Percentiles rank a stretch among this genome's conserved stretches.
These are phyloP conservation scores for Gardenia jasminoides DNA, from an alignment of 257 asterid genomes.

Conservation along the genomic window DNA sequence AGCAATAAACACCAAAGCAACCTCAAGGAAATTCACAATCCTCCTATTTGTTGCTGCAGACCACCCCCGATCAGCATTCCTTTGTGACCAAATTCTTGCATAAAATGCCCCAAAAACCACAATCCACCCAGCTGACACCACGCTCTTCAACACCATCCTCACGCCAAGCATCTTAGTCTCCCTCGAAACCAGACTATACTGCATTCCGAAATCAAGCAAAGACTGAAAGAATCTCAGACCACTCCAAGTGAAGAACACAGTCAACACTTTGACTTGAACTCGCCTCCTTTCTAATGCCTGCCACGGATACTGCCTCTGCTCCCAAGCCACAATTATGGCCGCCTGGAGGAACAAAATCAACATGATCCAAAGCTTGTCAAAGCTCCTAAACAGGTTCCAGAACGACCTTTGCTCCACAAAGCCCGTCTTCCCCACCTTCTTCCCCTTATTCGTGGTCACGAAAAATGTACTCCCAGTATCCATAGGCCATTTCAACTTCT, in stretches of 20 bases:
- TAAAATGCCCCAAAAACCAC: conserved; percentile 78
- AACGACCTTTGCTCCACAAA: conserved; percentile 96
- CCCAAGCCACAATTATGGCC: conserved; percentile 89
- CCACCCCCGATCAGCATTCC: conserved; percentile 52
- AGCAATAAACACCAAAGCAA: conserved; percentile 60
- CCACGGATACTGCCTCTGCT: conserved; percentile 64
- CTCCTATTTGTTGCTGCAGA: conserved; percentile 44
- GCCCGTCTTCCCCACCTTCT: conserved; percentile 96
- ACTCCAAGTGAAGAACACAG: conserved; percentile 85
- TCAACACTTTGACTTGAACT: conserved; percentile 83
- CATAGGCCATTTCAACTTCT: conserved; percentile 90
- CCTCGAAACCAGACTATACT: conserved; percentile 76
- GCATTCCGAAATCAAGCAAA: conserved; percentile 81
- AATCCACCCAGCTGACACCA: conserved; percentile 85
- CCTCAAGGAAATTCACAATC: conserved; percentile 68
- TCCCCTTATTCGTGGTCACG: conserved; percentile 68
- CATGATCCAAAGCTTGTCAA: conserved; percentile 96
- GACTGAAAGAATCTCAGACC: conserved; percentile 87
- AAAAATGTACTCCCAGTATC: conserved; percentile 83
- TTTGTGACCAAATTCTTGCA: conserved; percentile 69
- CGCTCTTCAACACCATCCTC: conserved; percentile 79
- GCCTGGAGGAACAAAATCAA: conserved; percentile 82
- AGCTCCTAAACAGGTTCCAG: conserved; percentile 89
- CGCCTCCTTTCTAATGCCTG: conserved; percentile 55
- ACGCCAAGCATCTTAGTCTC: conserved; percentile 80